phyloP scores from a whole-genome alignment of 164 flowering plant genomes.

The Echeveria elegans region DNA sequence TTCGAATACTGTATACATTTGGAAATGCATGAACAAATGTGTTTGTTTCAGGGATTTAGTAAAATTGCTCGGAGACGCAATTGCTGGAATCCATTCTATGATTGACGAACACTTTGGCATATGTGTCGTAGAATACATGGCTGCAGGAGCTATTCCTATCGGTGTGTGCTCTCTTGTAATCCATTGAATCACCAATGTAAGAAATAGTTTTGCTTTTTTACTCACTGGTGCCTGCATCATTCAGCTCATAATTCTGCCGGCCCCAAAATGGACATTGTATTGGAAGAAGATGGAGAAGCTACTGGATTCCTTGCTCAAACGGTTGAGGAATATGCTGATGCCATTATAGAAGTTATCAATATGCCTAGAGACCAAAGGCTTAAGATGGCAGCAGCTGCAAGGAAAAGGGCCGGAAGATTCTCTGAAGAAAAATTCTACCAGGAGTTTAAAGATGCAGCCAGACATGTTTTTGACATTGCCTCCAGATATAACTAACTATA shows the following conservation, averaged over 20 bases:
- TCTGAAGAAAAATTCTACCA: constrained; percentile 76
- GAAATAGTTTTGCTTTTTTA: too few species aligned
- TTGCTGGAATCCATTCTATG: constrained; percentile 89
- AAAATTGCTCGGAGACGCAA: constrained; percentile 65
- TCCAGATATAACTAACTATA: background rate
- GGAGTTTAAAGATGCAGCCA: constrained; percentile 63
- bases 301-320: constrained; percentile 75
- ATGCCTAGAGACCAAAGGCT: constrained; percentile 63
- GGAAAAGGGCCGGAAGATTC: constrained; percentile 59
- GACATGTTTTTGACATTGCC: constrained; percentile 29
- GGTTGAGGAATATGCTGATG: constrained; percentile 74
- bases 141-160: constrained; percentile 92
- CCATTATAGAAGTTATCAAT: constrained; percentile 47
- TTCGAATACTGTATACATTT: background rate
- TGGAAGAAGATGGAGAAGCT: constrained; percentile 65
- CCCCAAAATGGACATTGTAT: constrained; percentile 87
- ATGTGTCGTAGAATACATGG: constrained; percentile 91
- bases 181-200: background rate
- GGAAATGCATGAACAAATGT: background rate
- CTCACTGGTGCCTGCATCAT: constrained; percentile 5
- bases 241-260: constrained; percentile 95
- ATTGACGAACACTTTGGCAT: constrained; percentile 95
- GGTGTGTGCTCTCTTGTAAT: constrained; percentile 34
- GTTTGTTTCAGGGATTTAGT: constrained; percentile 64
- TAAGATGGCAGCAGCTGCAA: constrained; percentile 73